Evolutionary conservation across 1,284 basidiomycete species (phyloP).

Genomic region (Tetrapyrgos nigripes): DNA sequence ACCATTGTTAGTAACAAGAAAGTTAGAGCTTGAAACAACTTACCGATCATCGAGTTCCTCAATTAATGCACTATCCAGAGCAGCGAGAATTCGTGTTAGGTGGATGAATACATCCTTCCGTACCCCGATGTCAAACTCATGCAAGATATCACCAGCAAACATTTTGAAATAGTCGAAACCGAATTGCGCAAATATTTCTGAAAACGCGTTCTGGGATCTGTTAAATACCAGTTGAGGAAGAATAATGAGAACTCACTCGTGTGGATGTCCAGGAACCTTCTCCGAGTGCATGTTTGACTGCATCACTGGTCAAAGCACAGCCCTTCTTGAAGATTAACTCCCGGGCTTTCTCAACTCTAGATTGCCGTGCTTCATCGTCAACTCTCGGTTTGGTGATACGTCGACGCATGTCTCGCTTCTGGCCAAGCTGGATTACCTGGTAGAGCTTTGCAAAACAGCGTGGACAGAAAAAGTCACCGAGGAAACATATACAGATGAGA

Average conservation of each 20-base stretch:
- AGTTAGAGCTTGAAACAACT: slow-evolving; percentile 7
- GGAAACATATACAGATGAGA: slow-evolving; percentile 20
- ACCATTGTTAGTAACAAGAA: not conserved
- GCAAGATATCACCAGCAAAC: slow-evolving; percentile 25
- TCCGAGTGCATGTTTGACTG: slow-evolving; percentile 17
- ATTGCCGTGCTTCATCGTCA: slow-evolving; percentile 2
- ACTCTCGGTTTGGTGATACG: slow-evolving; percentile 15
- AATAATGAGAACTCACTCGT: slow-evolving; percentile 13
- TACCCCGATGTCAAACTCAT: slow-evolving; percentile 1
- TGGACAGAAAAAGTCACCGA: not conserved
- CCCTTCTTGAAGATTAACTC: slow-evolving; percentile 21
- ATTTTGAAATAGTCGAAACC: slow-evolving; percentile 24
- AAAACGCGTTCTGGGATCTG: slow-evolving; percentile 27
- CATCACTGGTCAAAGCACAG: slow-evolving; percentile 12
- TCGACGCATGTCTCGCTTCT: not conserved
- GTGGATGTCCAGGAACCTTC: slow-evolving; percentile 22
- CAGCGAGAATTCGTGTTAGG: not conserved
- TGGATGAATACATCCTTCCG: not conserved
- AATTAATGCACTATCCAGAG: not conserved
- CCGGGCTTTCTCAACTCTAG: slow-evolving; percentile 8
- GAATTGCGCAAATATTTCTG: slow-evolving; percentile 4
- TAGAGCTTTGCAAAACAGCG: not conserved
- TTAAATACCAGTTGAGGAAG: not conserved
- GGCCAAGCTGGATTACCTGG: not conserved
- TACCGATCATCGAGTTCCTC: slow-evolving; percentile 23